Conservation (phyloP, 2,329 filamentous ascomycete genomes). For the Sphaerulina vaccinii region DNA sequence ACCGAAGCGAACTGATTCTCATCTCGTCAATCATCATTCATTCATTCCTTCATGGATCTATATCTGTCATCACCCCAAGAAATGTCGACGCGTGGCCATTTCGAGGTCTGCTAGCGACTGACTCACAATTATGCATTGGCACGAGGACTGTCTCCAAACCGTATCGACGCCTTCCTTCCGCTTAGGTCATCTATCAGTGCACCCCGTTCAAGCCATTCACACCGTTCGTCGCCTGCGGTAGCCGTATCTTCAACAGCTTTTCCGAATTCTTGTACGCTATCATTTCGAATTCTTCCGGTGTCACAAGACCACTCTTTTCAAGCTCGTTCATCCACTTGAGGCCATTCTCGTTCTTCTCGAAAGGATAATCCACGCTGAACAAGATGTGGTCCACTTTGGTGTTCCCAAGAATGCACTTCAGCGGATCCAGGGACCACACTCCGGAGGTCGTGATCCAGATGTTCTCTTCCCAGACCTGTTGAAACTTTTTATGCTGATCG, state of each 20-base stretch:
- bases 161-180: background rate
- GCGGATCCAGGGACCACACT: slow-evolving; percentile 53
- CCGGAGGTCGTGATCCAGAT: slow-evolving; percentile 62
- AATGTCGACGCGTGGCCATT: no score
- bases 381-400: slow-evolving; percentile 51
- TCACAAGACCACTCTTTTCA: slow-evolving; percentile 52
- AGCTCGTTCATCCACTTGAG: slow-evolving; percentile 52
- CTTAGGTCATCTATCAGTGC: background rate
- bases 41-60: slow-evolving; percentile 4
- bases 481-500: slow-evolving; percentile 42
- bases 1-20: background rate
- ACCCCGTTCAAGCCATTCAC: slow-evolving; percentile 2
- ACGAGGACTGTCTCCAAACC: background rate
- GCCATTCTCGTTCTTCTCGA: slow-evolving; percentile 53
- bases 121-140: background rate
- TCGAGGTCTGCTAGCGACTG: no score
- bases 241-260: slow-evolving; percentile 43
- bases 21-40: background rate
- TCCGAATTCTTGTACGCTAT: slow-evolving; percentile 55
- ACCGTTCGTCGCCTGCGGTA: slow-evolving; percentile 21
- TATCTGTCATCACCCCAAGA: background rate
- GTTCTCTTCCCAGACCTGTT: slow-evolving; percentile 48
- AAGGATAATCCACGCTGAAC: slow-evolving; percentile 62
- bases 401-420: slow-evolving; percentile 44
- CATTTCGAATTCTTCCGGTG: slow-evolving; percentile 49